These are phyloP conservation scores for Cyberlindnera misumaiensis DNA, from an alignment of 805 yeast genomes.

Conservation along the genomic window DNA sequence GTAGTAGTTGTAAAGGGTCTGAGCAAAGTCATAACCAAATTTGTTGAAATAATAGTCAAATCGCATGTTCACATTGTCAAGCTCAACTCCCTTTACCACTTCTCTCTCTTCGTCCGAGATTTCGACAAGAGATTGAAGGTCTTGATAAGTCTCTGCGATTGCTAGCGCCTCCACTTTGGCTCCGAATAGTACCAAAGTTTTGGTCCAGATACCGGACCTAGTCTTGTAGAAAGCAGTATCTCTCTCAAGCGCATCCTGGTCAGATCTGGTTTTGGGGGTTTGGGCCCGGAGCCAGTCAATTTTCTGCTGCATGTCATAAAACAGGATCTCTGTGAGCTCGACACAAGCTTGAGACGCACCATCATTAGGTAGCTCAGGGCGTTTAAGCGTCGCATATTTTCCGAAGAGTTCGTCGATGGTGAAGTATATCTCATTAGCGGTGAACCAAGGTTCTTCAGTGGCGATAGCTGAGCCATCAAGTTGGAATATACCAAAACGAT, in stretches of 20 bases:
- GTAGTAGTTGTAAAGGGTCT: conserved; percentile 52
- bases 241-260: conserved; percentile 16
- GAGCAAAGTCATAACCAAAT: conserved; percentile 66
- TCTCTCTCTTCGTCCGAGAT: conserved; percentile 41
- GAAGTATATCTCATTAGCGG: conserved; percentile 33
- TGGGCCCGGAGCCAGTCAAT: conserved; percentile 26
- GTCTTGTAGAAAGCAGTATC: conserved; percentile 21
- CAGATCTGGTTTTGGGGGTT: conserved; percentile 15
- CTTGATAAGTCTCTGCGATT: conserved; percentile 60
- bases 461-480: conserved; percentile 25
- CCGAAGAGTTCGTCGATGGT: conserved; percentile 36
- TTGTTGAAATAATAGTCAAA: conserved; percentile 49
- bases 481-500: conserved; percentile 29
- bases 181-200: conserved; percentile 42
- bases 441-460: conserved; percentile 39
- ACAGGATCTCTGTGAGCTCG: conserved; percentile 33
- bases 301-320: conserved; percentile 31
- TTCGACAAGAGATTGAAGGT: conserved; percentile 55
- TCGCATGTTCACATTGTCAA: conserved; percentile 15
- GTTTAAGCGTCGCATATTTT: conserved; percentile 17
- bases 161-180: conserved; percentile 47
- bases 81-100: conserved; percentile 11
- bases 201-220: conserved; percentile 49
- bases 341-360: conserved; percentile 24
- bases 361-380: conserved; percentile 4